phyloP scores from a whole-genome alignment of 2,329 filamentous ascomycete genomes.

The Neofusicoccum laricinum region DNA sequence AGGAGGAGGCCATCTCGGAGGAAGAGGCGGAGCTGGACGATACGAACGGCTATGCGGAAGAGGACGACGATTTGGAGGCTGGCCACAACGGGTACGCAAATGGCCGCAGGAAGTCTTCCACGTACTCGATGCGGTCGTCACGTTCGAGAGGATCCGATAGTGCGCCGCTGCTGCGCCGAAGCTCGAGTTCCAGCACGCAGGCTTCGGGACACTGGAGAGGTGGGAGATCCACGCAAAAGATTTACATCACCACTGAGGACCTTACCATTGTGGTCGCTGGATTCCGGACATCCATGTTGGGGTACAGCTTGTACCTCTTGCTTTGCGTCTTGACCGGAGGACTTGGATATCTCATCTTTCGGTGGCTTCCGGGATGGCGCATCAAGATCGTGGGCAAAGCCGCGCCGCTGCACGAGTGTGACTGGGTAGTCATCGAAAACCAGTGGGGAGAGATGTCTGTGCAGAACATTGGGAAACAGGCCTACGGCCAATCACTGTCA shows the following conservation, averaged over 20 bases:
- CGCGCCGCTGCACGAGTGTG: constrained; percentile 67
- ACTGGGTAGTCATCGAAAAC: constrained; percentile 95
- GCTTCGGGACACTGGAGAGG: constrained; percentile 57
- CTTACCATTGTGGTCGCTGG: constrained; percentile 91
- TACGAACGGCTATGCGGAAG: constrained; percentile 31
- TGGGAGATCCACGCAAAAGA: constrained; percentile 76
- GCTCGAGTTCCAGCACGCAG: constrained; percentile 67
- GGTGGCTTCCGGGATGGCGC: constrained; percentile 88
- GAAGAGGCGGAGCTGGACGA: constrained; percentile 9
- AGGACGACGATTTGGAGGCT: constrained; percentile 52
- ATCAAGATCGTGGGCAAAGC: constrained; percentile 70
- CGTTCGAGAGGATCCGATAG: constrained; percentile 51
- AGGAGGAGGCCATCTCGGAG: constrained; percentile 30
- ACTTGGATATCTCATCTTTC: constrained; percentile 76
- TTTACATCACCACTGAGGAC: constrained; percentile 91
- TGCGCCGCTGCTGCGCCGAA: constrained; percentile 65
- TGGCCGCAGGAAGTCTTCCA: constrained; percentile 60
- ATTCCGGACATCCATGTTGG: constrained; percentile 72
- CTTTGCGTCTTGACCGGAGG: constrained; percentile 73
- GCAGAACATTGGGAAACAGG: constrained; percentile 62
- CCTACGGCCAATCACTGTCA: constrained; percentile 61
- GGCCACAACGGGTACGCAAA: constrained; percentile 42
- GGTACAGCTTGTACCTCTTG: constrained; percentile 65
- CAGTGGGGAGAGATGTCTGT: constrained; percentile 92
- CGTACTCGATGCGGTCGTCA: constrained; percentile 51